Conservation (phyloP, 768 basidiomycete genomes). For the Trametes maxima region DNA sequence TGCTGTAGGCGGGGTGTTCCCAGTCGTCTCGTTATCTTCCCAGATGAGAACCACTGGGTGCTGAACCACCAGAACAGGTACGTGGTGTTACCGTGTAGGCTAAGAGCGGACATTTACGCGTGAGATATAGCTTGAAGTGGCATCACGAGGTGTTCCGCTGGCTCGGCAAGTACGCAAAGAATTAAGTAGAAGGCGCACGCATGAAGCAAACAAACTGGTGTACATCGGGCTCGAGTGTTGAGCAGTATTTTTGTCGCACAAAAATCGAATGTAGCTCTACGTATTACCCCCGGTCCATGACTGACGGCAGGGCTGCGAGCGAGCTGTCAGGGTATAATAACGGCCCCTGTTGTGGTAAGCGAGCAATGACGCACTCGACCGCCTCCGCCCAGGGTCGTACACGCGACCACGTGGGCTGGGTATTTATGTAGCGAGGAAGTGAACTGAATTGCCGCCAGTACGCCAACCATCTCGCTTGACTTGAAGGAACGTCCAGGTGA, state of each 20-base stretch:
- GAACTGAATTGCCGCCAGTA: too few relatives aligned
- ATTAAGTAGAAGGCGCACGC: constrained; percentile 14
- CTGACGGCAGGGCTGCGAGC: too few relatives aligned
- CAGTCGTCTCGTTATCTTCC: constrained; percentile 81
- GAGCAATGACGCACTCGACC: too few relatives aligned
- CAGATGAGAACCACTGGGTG: constrained; percentile 94
- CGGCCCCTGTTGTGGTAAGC: too few relatives aligned
- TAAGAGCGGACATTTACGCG: neutral
- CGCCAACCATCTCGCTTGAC: too few relatives aligned
- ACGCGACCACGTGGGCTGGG: too few relatives aligned
- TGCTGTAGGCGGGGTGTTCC: constrained; percentile 63
- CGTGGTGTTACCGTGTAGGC: constrained; percentile 19
- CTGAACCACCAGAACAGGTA: constrained; percentile 77
- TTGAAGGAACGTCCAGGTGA: too few relatives aligned
- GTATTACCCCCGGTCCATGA: too few relatives aligned
- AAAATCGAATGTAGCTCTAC: neutral
- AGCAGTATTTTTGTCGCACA: neutral
- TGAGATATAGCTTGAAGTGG: constrained; percentile 75
- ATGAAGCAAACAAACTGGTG: neutral
- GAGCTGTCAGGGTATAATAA: too few relatives aligned
- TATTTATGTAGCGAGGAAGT: too few relatives aligned
- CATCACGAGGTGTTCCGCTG: constrained; percentile 92
- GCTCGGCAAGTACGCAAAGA: constrained; percentile 72
- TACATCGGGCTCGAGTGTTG: neutral
- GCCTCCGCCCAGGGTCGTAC: too few relatives aligned